Percentiles rank a stretch among this genome's conserved stretches.
Conservation (phyloP, 2,329 filamentous ascomycete species). For the Fusarium lyarnte region DNA sequence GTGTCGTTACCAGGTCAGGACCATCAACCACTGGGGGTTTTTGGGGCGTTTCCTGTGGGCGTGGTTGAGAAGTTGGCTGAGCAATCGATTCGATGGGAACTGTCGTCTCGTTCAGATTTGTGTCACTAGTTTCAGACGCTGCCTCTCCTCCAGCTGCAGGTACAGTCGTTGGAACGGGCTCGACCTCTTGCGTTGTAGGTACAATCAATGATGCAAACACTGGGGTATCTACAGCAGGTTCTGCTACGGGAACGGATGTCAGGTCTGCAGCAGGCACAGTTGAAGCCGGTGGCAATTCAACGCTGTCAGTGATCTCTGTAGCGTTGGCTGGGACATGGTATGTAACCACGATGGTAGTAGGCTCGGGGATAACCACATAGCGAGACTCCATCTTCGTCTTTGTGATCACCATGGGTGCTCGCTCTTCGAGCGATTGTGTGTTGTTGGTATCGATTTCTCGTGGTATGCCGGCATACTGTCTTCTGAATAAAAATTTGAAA, state of each 20-base stretch:
- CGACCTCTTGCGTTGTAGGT: slow-evolving; percentile 14
- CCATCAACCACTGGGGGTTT: neutral
- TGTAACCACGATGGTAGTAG: slow-evolving; percentile 32
- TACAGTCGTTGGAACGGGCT: slow-evolving; percentile 13
- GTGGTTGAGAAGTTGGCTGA: slow-evolving; percentile 13
- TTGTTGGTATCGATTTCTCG: slow-evolving; percentile 41
- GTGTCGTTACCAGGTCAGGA: neutral
- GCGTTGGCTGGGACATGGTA: slow-evolving; percentile 25
- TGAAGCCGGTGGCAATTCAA: slow-evolving; percentile 12
- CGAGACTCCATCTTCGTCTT: slow-evolving; percentile 32
- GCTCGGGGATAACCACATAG: slow-evolving; percentile 22
- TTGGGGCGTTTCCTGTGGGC: neutral
- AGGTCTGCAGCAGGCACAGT: slow-evolving; percentile 11
- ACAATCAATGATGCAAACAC: slow-evolving; percentile 31
- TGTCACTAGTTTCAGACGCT: slow-evolving; percentile 11
- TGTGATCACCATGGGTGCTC: slow-evolving; percentile 24
- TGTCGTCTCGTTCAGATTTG: slow-evolving; percentile 9
- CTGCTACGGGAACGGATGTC: slow-evolving; percentile 1
- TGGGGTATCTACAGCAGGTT: slow-evolving; percentile 13
- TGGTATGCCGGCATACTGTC: slow-evolving; percentile 64
- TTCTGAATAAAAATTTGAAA: slow-evolving; percentile 60
- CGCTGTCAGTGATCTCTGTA: slow-evolving; percentile 9
- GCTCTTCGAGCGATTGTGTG: slow-evolving; percentile 26
- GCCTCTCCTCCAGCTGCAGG: slow-evolving; percentile 14
- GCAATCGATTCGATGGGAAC: neutral